Base-by-base conservation (phyloP, 1,284 basidiomycete species). In the Ceraceosorus guamensis region DNA sequence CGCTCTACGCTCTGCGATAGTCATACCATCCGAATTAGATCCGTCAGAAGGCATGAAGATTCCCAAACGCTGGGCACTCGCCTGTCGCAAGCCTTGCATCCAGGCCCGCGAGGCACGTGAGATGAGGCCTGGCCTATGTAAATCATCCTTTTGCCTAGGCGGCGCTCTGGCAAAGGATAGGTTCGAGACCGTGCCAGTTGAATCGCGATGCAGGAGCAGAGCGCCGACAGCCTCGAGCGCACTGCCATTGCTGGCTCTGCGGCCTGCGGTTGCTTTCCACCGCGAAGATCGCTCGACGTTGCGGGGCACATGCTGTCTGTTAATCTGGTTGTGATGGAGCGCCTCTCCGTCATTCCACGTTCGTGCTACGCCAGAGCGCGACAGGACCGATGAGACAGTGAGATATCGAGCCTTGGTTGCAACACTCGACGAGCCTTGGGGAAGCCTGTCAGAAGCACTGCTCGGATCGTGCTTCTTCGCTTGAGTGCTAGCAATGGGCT, bases 181-280 rank as follows among this genome's bases (percentile, higher is more conserved):
- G 33, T 50, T 61, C 2, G 68, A 60, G 1, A 68, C 63, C 33
- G 63, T 52, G 6, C 69, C 71, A 2, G 57, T 64, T 16, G 62
- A 68, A 44, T 71, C 68, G 37, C 37, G 62, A 5, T 61, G 63
- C 43, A 75, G 56, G 5, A 75, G 56, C 1, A 75, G 53, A 0
- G 72, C 66, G 7, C 70, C 67, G 8, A 75, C 61, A 1, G 72
- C 72, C 41, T 75, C 72, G 14, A 75, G 55, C 4, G 72, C 72
- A 48, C 69, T 71, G 18, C 72, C 71, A 39, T 67, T 75, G 52
- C 67, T 66, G 43, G 6, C 7, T 7, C n/a, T 48, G 16, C 32
- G 24, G 49, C 49, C n/a, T n/a, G n/a, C n/a, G n/a, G n/a, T n/a
- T n/a, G n/a, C 16, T 13, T 32, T 11, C 5, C 33, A 32, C 6